Conservation (phyloP, 2,329 filamentous ascomycete genomes). For the Claviceps humidiphila region DNA sequence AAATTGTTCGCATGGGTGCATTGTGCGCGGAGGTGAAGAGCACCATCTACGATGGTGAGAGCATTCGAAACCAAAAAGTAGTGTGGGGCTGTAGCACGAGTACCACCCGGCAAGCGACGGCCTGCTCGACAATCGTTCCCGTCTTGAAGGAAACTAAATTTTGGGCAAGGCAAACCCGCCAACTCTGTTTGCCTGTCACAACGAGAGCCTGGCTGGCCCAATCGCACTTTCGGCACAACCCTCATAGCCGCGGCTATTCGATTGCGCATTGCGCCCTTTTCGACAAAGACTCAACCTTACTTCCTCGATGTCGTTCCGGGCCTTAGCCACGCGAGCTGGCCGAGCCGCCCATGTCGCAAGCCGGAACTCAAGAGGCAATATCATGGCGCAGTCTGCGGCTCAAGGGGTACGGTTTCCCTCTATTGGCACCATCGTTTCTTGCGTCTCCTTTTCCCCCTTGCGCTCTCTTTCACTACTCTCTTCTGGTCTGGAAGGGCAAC, state of each 20-base stretch:
- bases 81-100: too few relatives aligned
- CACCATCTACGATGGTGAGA: too few relatives aligned
- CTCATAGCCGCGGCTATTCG: constrained; percentile 12
- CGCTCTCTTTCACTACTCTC: neutral
- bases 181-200: neutral
- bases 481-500: neutral
- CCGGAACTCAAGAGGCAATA: constrained; percentile 24
- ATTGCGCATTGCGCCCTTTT: constrained; percentile 18
- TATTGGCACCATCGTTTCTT: neutral
- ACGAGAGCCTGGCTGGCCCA: neutral
- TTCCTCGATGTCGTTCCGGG: constrained; percentile 42
- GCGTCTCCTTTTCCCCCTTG: neutral
- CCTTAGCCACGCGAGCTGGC: constrained; percentile 40
- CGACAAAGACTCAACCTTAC: neutral
- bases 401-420: constrained; percentile 14
- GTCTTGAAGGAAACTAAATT: neutral
- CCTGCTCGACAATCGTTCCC: neutral
- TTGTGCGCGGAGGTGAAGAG: too few relatives aligned
- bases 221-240: constrained; percentile 7
- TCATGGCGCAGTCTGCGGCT: constrained; percentile 65
- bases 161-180: neutral
- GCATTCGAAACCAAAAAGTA: too few relatives aligned
- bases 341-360: constrained; percentile 32
- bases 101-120: too few relatives aligned
- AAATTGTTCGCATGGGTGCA: too few relatives aligned